Evolutionary conservation across 2,329 filamentous ascomycete genomes (phyloP), one percentile per base, ranked within the genome.

Genomic region (Colletotrichum costaricense): DNA sequence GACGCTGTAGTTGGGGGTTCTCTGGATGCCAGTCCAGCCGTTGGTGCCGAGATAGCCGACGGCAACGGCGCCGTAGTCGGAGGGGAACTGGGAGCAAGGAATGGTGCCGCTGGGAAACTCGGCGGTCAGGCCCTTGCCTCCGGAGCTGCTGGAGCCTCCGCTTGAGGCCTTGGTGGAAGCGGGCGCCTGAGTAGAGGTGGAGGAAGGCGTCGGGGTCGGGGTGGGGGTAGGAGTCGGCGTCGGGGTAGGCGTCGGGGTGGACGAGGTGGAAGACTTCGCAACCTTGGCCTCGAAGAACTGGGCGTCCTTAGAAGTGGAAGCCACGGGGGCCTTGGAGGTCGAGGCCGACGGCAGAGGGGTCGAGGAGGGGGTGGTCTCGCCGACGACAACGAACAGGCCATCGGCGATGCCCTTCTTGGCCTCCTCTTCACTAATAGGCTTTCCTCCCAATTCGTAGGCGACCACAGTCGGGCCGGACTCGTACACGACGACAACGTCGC

Each of bases 11-110:
- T 86, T 85, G 67, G 88, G 87, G 16, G 86, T 83, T 66, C 87
- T 86, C 84, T 98, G 95, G 74, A 98, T 88, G 79, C 95, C 94
- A 76, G 90, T 91, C 92, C 92, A 99, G 75, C 95, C 95, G 74
- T 87, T 89, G 8, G 94, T 85, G 22, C 88, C 87, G 30, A 95
- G 88, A 87, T 93, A 96, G 68, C 88, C 80, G 35, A 97, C 85
- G 62, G 90, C 67, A 58, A 97, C 79, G 1, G 95, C 93, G 77
- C 97, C 97, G 79, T 97, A 98, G 0, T 90, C 86, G 3, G 91
- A 91, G 19, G 95, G 95, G 86, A 98, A 97, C 2, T 87, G 80
- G 75, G 82, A 84, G 85, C 97, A 98, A 76, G 88, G 83, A 67
- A 97, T 78, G 77, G 91, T 83, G 73, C 94, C 94, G 82, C 93